Base-by-base conservation (phyloP, 2,329 filamentous ascomycete species). In the Didymella arachidicola region DNA sequence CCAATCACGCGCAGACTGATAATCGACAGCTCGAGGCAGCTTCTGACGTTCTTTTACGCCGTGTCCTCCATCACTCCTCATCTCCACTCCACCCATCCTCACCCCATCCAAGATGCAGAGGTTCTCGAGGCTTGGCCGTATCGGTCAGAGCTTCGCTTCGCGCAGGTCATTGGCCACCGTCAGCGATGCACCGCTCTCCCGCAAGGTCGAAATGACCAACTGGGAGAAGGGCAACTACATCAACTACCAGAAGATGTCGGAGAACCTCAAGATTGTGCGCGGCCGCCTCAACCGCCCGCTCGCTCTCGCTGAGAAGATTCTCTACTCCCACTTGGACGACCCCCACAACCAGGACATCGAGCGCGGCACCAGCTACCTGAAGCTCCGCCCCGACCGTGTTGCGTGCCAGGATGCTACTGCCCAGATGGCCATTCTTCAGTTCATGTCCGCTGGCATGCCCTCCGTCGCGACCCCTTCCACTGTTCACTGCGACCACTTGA, bases 401-500 rank as follows among this genome's bases (percentile, higher is more conserved):
- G 95, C 95, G 80, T 98, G 95, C 86, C 95, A 99, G 85, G 95
- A 99, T 87, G 95, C 95, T 78, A 98, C 95, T 61, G 95, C 95
- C 65, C 95, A 99, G 86, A 99, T 99, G 95, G 95, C 95, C 66
- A 97, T 99, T 70, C 86, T 99, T 60, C 95, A 99, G 84, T 99
- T 99, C 87, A 99, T 99, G 93, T 97, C 92, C 55, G 94, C 95
- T 61, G 94, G 94, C 79, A 94, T 99, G 92, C 91, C 92, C 68
- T 89, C 90, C 25, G 95, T 98, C 62, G 93, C 93, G 64, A 98
- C 96, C 74, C 95, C 95, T 50, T 88, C 90, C 72, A 98, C 94
- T 48, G 94, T 99, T 65, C 95, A 99, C 87, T 98, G 95, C 79
- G 95, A 99, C 81, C 95, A 99, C 83, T 88, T 99, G 86, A 99